These are phyloP conservation scores for Tephrocybe sp. DNA, from an alignment of 768 basidiomycete species.

Conservation along the genomic window DNA sequence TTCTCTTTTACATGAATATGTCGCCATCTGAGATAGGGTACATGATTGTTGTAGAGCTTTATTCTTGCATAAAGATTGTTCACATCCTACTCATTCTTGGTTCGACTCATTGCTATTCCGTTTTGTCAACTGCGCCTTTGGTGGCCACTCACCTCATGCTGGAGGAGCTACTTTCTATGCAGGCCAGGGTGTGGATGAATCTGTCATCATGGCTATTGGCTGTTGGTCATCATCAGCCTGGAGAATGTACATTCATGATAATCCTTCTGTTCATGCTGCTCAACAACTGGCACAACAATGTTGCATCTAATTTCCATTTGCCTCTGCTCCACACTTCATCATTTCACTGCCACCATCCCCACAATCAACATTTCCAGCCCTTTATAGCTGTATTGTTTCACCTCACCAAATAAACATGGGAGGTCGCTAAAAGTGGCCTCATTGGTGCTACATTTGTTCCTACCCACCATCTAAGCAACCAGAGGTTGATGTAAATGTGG, in stretches of 20 bases:
- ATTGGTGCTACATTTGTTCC: too few relatives aligned
- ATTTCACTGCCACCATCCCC: background rate
- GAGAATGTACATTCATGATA: background rate
- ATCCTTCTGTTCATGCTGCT: background rate
- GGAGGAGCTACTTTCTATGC: background rate
- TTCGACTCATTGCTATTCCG: conserved; percentile 20
- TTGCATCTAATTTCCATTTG: too few relatives aligned
- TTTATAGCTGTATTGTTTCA: too few relatives aligned
- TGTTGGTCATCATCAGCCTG: background rate
- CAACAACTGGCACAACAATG: background rate
- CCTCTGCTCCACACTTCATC: background rate
- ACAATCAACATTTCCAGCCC: too few relatives aligned
- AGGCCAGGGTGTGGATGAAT: background rate
- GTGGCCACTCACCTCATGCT: background rate
- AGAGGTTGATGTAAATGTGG: too few relatives aligned
- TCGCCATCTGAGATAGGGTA: conserved; percentile 6
- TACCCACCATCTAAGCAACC: too few relatives aligned
- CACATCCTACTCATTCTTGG: conserved; percentile 20
- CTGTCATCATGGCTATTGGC: background rate
- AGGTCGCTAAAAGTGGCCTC: too few relatives aligned
- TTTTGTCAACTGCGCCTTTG: background rate
- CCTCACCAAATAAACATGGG: too few relatives aligned
- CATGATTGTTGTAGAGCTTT: conserved; percentile 16
- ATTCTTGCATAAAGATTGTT: conserved; percentile 20
- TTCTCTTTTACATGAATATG: conserved; percentile 15